A percentile compares a stretch with the other conserved stretches of the same genome.
These are phyloP conservation scores for Neophaeococcomyces aloes DNA, from an alignment of 2,329 filamentous ascomycete species.

Conservation along the genomic window DNA sequence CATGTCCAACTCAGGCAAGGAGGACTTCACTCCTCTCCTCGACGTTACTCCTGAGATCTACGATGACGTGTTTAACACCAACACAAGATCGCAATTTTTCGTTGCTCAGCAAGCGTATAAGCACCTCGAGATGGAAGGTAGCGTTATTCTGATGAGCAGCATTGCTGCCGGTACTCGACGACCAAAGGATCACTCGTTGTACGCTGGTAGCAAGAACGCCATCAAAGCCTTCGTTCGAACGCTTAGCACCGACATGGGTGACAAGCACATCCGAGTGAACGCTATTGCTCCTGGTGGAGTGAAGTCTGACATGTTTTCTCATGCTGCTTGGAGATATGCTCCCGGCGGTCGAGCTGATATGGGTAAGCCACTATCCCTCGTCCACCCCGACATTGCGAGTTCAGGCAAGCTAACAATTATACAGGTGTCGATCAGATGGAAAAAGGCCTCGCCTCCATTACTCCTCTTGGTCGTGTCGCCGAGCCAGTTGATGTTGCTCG, in stretches of 20 bases:
- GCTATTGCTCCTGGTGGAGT: slow-evolving; percentile 62
- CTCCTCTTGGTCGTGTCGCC: slow-evolving; percentile 50
- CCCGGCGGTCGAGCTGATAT: slow-evolving; percentile 41
- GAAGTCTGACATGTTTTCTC: slow-evolving; percentile 67
- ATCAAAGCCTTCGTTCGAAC: slow-evolving; percentile 62
- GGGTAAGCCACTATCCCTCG: background rate
- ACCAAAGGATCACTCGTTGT: slow-evolving; percentile 56
- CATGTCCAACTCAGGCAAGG: slow-evolving; percentile 38
- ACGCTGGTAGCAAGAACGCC: slow-evolving; percentile 62
- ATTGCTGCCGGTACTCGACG: slow-evolving; percentile 53
- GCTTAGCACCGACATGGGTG: slow-evolving; percentile 61
- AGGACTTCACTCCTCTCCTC: slow-evolving; percentile 44
- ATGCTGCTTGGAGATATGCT: slow-evolving; percentile 57
- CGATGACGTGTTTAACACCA: slow-evolving; percentile 50
- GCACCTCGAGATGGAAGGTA: slow-evolving; percentile 56
- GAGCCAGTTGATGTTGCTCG: slow-evolving; percentile 50
- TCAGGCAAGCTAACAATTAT: background rate
- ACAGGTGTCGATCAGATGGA: slow-evolving; percentile 44
- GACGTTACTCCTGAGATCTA: slow-evolving; percentile 54
- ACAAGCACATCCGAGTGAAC: slow-evolving; percentile 59
- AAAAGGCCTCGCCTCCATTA: slow-evolving; percentile 44
- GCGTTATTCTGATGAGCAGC: slow-evolving; percentile 51
- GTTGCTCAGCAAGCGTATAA: slow-evolving; percentile 60
- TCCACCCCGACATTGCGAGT: background rate
- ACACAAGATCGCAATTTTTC: slow-evolving; percentile 55